These are phyloP conservation scores for Jaenimonas drosophilae DNA, from an alignment of 208 protist species.

Conservation along the genomic window DNA sequence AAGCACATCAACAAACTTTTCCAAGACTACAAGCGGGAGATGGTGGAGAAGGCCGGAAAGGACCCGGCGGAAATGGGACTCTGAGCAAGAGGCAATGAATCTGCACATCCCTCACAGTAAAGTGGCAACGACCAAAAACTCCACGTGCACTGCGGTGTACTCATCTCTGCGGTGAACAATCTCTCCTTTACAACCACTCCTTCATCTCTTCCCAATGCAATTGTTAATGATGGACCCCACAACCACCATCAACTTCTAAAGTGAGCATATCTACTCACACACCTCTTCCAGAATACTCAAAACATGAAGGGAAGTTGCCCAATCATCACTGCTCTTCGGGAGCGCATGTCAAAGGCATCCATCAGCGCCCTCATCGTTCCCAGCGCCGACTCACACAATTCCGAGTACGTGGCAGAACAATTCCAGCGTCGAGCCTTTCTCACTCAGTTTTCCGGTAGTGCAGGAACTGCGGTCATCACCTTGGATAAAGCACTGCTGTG, in stretches of 20 bases:
- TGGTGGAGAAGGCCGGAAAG: slow-evolving; percentile 67
- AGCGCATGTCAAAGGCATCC: slow-evolving; percentile 49
- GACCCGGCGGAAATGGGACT: slow-evolving; percentile 64
- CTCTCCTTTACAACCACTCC: no score
- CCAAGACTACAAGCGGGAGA: slow-evolving; percentile 68
- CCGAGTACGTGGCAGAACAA: slow-evolving; percentile 90
- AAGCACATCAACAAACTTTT: slow-evolving; percentile 44
- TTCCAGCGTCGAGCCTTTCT: slow-evolving; percentile 90
- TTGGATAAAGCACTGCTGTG: slow-evolving; percentile 85
- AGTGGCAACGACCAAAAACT: no score
- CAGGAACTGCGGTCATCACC: slow-evolving; percentile 84
- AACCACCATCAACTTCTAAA: not conserved
- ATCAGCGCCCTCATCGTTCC: slow-evolving; percentile 88
- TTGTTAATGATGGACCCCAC: no score
- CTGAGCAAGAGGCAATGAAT: no score
- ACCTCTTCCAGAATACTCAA: no score
- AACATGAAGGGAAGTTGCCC: slow-evolving; percentile 25
- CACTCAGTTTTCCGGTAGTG: slow-evolving; percentile 93
- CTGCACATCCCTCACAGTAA: no score
- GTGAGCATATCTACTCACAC: no score
- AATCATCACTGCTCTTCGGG: slow-evolving; percentile 44
- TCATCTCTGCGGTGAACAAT: no score
- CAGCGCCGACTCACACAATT: slow-evolving; percentile 91
- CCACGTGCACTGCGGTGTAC: no score
- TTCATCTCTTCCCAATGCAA: not conserved